Base-by-base conservation (phyloP, 75 land plant species). In the Pinus albicaulis region DNA sequence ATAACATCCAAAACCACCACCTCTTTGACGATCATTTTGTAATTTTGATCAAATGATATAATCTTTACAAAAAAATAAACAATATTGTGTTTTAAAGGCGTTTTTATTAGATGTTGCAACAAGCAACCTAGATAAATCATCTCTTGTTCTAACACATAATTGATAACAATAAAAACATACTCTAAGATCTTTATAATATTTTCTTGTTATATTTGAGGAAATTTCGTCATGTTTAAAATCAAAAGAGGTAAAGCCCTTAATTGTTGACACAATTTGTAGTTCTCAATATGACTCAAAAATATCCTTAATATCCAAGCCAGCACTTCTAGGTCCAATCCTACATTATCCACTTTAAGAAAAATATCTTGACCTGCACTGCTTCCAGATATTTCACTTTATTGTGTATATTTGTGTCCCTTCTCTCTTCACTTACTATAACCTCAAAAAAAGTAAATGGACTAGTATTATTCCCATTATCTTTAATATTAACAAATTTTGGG, bases 101-200 rank as follows among this genome's bases (percentile, higher is more conserved):
- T 79, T 20, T 88, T 76, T 52, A 93, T 82, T 73, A 87, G 92
- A 60, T 98, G 99, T 80, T 92, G 99, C 76, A 98, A 65, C 52
- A 98, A 82, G 80, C 93, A 98, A 81, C 96, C 91, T 12, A 98
- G 92, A 23, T 96, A 89, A 74, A 98, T 92, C 53, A 98, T 78
- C 76, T 98, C 99, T 74, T 92, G 98, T 75, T 98, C 98, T 57
- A 96, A 98, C 56, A 98, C 87, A 74, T 89, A 91, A 80, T 93
- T 95, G 57, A 87, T 96, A 71, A 95, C 98, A 14, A 92, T 98
- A 69, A 95, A 96, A 74, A 95, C 98, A 74, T 92, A 96, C 81
- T 98, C 99, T 58, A 98, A 84, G 75, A 98, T 98, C 77, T 98
- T 98, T 71, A 98, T 76, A 57, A 98, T 86, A 24, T 85, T 89